Evolutionary conservation across 768 basidiomycete species (phyloP).

Genomic region (Sporobolomyces phaffii): DNA sequence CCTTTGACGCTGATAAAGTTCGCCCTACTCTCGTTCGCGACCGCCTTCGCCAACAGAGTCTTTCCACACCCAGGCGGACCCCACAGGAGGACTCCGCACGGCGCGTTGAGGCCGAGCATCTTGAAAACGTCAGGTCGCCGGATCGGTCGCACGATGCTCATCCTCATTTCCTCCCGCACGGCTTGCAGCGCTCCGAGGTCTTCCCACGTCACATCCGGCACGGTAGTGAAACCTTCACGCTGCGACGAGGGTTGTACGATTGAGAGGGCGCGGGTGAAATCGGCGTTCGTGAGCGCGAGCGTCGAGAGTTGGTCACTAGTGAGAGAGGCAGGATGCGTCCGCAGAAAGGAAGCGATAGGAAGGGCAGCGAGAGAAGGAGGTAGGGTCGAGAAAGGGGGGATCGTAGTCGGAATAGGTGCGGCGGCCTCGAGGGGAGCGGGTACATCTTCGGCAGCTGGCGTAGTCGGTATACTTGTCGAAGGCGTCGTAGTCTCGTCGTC

Average conservation of each 20-base stretch:
- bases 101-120: constrained; percentile 79
- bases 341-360: constrained; percentile 84
- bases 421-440: constrained; percentile 29
- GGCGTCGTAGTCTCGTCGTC: constrained; percentile 37
- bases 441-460: neutral
- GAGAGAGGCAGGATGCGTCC: constrained; percentile 74
- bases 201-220: constrained; percentile 90
- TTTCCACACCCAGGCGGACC: constrained; percentile 98
- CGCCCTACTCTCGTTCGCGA: constrained; percentile 88
- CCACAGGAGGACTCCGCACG: constrained; percentile 95
- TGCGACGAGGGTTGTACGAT: constrained; percentile 93
- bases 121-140: constrained; percentile 79
- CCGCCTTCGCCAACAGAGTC: constrained; percentile 93
- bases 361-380: constrained; percentile 50
- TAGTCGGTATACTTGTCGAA: neutral
- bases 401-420: constrained; percentile 6
- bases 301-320: constrained; percentile 71
- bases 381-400: constrained; percentile 51
- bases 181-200: constrained; percentile 87
- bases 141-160: constrained; percentile 96
- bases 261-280: constrained; percentile 74
- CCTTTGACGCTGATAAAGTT: constrained; percentile 99
- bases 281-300: constrained; percentile 69
- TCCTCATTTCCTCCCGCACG: constrained; percentile 83
- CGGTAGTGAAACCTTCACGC: constrained; percentile 94